Conservation (phyloP, 257 asterid species). For the Forsythia viridissima region DNA sequence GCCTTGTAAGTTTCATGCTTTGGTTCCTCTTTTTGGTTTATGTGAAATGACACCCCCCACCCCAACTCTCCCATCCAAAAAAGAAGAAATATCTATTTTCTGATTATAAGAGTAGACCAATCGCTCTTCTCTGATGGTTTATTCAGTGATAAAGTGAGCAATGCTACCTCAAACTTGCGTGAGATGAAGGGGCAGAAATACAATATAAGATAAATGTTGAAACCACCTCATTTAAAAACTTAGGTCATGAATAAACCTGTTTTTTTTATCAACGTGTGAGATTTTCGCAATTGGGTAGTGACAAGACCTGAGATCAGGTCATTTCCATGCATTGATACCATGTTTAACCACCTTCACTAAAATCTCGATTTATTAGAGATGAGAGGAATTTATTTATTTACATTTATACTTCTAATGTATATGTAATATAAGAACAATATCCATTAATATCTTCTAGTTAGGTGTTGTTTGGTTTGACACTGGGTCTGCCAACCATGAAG, state of each 20-base stretch:
- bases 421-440: not conserved
- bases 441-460: not conserved
- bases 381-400: too few species aligned
- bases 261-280: not conserved
- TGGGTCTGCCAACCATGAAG: not conserved
- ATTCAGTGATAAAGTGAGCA: not conserved
- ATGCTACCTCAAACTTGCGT: not conserved
- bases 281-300: not conserved
- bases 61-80: not conserved
- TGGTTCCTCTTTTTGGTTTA: not conserved
- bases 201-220: not conserved
- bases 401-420: too few species aligned
- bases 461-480: not conserved
- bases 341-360: not conserved
- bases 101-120: not conserved
- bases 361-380: not conserved
- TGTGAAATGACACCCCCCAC: conserved; percentile 1
- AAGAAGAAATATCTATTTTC: not conserved
- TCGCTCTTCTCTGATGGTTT: not conserved
- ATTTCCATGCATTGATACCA: not conserved
- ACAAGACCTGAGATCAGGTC: not conserved
- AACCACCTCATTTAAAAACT: not conserved
- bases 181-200: not conserved
- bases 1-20: conserved; percentile 68
- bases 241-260: not conserved